Evolutionary conservation across 768 basidiomycete genomes (phyloP).

Genomic region (Hemileccinum rubropunctum): DNA sequence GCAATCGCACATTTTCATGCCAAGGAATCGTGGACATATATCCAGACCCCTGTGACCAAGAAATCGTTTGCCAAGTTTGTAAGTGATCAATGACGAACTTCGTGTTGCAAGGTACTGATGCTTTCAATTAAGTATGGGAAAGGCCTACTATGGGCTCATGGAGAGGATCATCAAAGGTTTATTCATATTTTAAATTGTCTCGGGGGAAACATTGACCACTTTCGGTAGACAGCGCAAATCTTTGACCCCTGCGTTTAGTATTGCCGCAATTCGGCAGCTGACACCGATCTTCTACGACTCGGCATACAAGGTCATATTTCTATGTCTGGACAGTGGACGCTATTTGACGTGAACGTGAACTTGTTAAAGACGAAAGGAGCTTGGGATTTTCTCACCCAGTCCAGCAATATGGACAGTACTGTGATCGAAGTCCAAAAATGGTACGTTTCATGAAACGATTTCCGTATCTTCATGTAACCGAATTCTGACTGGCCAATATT

Average conservation of each 20-base stretch:
- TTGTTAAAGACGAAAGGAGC: constrained; percentile 24
- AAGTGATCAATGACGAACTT: not conserved
- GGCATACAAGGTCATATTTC: constrained; percentile 34
- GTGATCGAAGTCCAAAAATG: constrained; percentile 39
- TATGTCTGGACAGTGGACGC: not conserved
- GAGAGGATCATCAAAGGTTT: constrained; percentile 47
- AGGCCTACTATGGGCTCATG: constrained; percentile 32
- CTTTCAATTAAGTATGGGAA: constrained; percentile 17
- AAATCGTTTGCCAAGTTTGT: constrained; percentile 28
- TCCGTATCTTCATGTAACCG: too few species aligned
- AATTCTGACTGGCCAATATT: not conserved
- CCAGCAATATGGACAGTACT: constrained; percentile 9
- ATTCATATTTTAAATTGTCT: not conserved
- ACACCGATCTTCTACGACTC: constrained; percentile 41
- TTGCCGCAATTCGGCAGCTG: constrained; percentile 35
- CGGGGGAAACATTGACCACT: not conserved
- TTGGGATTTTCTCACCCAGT: constrained; percentile 26
- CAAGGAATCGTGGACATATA: constrained; percentile 34
- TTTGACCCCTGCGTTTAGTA: constrained; percentile 38
- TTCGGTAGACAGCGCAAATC: constrained; percentile 34
- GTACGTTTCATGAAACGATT: not conserved
- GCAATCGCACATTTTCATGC: constrained; percentile 16
- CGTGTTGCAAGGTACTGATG: not conserved
- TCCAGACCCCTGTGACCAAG: constrained; percentile 35
- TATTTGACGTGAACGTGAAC: too few species aligned